Evolutionary conservation across 108 stramenopile species (phyloP), one percentile per base, ranked within the genome.

Genomic region (Fragilaria radians): DNA sequence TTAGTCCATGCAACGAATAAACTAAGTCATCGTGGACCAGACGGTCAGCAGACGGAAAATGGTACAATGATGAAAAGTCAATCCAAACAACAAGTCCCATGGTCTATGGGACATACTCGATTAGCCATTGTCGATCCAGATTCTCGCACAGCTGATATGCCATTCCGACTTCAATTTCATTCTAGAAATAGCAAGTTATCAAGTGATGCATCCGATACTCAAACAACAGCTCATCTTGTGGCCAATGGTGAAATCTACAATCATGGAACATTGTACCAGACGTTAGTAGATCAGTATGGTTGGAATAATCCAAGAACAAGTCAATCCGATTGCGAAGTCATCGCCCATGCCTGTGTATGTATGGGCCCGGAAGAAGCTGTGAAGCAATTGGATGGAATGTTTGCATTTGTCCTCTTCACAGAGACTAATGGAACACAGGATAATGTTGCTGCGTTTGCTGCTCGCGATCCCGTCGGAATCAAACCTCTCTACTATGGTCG

Each of bases 231-330:
- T 28, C 52, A 72, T 24, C 66, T 85, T 1, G 84, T 76, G 1
- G 86, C 86, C 28, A 88, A 88, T 55, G 86, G 86, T 34, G 86
- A 88, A 62, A 82, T 88, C 57, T 88, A 88, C 67, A 88, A 83
- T 52, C 82, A 84, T 68, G 55, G 73, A 18, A 26, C 45, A 53
- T 59, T 88, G 17, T 82, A 81, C 55, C 34, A 67, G 14, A 52
- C 67, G 3, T 59, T 83, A 21, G 75, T 77, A 3, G 48, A 46
- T 1, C 58, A 75, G 3, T 57, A 77, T 32, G 81, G 79, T 25
- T 83, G 81, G 81, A 52, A 63, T 26, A 49, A 75, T 22, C 28
- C 54, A 17, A 59, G 74, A 48, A 69, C 70, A 32, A 77, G 79
- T 14, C 69, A 70, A 5, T 73, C 71, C 3, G 86, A 88, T 52